Base-by-base conservation (phyloP, 2,329 filamentous ascomycete species). In the Xylaria sp. region DNA sequence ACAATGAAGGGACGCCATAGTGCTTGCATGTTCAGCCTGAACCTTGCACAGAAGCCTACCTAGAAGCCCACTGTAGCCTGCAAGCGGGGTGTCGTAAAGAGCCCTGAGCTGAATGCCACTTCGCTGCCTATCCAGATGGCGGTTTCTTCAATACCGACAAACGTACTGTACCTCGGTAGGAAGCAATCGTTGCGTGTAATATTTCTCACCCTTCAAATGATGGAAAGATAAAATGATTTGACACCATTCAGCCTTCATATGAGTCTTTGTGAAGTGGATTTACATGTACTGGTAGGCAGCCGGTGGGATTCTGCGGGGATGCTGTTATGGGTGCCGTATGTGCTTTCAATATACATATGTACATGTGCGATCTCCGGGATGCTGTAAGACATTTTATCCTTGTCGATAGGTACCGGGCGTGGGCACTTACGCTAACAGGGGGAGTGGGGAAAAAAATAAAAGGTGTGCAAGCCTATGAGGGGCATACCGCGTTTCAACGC, bases 401-500 rank as follows among this genome's bases (percentile, higher is more conserved):
- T 33, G 15, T 10, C 25, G 28, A 23, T 18, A 18, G 28, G 12
- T 18, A 18, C 41, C 15, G 41, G 18, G 41, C 4, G 41, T 46
- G 41, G 41, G 41, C 6, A 46, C 15, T 46, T n/a, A 18, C 12
- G 41, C 12, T 43, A 18, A 15, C 10, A 36, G 7, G 33, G 31
- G 31, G 1, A 33, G 3, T 1, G 9, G 31, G 31, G 6, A 33
- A 33, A 36, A 36, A 36, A 10, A 36, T 9, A 10, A 8, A 10
- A 9, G 33, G 10, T 36, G 10, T 36, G 41, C 41, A 13, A 43
- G 18, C 41, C 41, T 46, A 46, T 59, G 67, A 67, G 67, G 67
- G 67, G 67, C 56, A 69, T 20, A 49, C 48, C 67, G 67, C 67
- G 67, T 69, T 46, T 49, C 12, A 28, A 69, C 67, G 64, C 67